Percentiles rank a stretch among this genome's conserved stretches.
These are phyloP conservation scores for Prunus salicina DNA, from an alignment of 306 rosid species.

Conservation along the genomic window DNA sequence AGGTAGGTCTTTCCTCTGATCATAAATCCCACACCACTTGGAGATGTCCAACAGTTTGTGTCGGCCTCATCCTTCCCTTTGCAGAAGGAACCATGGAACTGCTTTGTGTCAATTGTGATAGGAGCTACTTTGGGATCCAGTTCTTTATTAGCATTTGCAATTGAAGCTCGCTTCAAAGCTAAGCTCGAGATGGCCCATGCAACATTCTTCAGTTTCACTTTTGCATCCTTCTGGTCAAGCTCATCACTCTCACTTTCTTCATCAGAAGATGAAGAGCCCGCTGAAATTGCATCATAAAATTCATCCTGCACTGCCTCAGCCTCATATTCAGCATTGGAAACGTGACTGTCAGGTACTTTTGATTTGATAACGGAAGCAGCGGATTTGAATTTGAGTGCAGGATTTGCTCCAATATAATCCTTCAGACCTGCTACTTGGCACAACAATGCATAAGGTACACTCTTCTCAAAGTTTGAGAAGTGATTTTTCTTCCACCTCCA, in stretches of 20 bases:
- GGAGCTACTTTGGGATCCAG: constrained; percentile 47
- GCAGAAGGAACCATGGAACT: constrained; percentile 54
- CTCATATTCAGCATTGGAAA: constrained; percentile 45
- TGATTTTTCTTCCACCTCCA: constrained; percentile 62
- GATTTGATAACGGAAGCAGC: constrained; percentile 42
- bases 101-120: constrained; percentile 39
- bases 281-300: constrained; percentile 79
- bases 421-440: constrained; percentile 93
- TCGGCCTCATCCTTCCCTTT: constrained; percentile 54
- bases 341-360: constrained; percentile 39
- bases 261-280: constrained; percentile 47
- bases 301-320: constrained; percentile 53
- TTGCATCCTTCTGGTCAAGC: constrained; percentile 21
- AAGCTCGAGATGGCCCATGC: constrained; percentile 18
- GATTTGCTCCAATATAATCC: constrained; percentile 89
- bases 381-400: constrained; percentile 43
- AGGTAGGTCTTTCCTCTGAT: constrained; percentile 84
- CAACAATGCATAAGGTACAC: constrained; percentile 77
- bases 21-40: constrained; percentile 76
- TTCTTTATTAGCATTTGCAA: constrained; percentile 41
- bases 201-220: constrained; percentile 32
- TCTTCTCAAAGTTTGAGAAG: constrained; percentile 70
- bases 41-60: constrained; percentile 79
- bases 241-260: constrained; percentile 35
- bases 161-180: constrained; percentile 45